Base-by-base conservation (phyloP, 2,329 filamentous ascomycete species). In the Diaporthe nobilis region DNA sequence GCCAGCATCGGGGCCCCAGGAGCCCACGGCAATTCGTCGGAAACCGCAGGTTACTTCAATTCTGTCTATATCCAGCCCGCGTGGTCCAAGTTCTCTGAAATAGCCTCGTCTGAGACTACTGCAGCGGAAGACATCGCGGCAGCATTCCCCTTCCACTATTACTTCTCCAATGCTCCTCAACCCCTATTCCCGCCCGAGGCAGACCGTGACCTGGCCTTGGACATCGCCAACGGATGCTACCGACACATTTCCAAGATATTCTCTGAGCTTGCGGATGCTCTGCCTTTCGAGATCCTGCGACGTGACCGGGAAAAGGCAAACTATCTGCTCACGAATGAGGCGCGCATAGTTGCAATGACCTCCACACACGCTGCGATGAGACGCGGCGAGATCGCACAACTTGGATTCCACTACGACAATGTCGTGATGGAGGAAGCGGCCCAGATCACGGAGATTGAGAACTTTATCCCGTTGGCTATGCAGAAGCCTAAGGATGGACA, bases 361-460 rank as follows among this genome's bases (percentile, higher is more conserved):
- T 97, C 96, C 5, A 99, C 97, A 0, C 97, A 99, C 84, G 97
- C 97, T 6, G 97, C 97, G 1, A 99, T 99, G 90, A 92, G 95
- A 77, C 90, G 96, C 77, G 92, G 95, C 78, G 96, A 98, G 81
- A 98, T 99, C 80, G 94, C 95, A 0, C 90, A 91, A 22, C 89
- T 98, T n/a, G 96, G 96, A 22, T 99, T 99, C 85, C 95, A 95
- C 79, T 99, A 99, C 81, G 96, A 98, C 86, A 99, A 98, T 78
- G 94, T 99, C 17, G 90, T 99, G 72, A 98, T 99, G 94, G 97
- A 99, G 86, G 97, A 99, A 88, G 96, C 97, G 7, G 97, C 97
- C 17, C 97, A 99, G 82, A 96, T 99, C 81, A 99, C 96, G 0
- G 97, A 99, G 84, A 94, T 98, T 61, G 97, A 99, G 83, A 98